phyloP scores from a whole-genome alignment of 2,329 filamentous ascomycete species.

The Trichoderma cornu-damae region DNA sequence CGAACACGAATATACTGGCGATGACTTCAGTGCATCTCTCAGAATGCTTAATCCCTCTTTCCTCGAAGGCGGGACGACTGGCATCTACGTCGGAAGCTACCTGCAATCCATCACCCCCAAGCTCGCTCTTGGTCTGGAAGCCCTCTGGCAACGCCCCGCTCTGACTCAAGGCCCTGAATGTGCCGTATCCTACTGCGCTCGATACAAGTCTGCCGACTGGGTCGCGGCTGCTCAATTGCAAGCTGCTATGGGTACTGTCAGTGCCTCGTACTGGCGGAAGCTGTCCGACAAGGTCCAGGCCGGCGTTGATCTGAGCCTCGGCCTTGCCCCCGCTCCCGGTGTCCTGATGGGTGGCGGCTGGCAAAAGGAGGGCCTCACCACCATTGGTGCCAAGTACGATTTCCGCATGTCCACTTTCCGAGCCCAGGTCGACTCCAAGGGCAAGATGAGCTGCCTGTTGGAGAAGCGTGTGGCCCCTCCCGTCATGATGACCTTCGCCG shows the following conservation, averaged over 20 bases:
- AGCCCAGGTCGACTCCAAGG: conserved; percentile 90
- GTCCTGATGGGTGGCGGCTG: conserved; percentile 70
- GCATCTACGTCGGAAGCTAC: conserved; percentile 94
- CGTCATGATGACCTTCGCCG: conserved; percentile 89
- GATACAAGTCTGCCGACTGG: conserved; percentile 91
- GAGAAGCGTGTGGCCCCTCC: conserved; percentile 95
- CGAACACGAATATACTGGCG: conserved; percentile 91
- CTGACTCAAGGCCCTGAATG: conserved; percentile 86
- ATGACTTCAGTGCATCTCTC: conserved; percentile 86
- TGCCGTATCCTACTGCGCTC: conserved; percentile 80
- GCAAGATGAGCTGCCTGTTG: conserved; percentile 85
- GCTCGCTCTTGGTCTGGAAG: conserved; percentile 83
- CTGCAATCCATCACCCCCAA: conserved; percentile 86
- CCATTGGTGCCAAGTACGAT: conserved; percentile 94
- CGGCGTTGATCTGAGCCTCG: conserved; percentile 88
- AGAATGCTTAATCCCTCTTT: conserved; percentile 95
- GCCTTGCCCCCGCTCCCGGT: conserved; percentile 62
- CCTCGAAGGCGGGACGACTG: conserved; percentile 86
- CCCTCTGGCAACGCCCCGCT: conserved; percentile 85
- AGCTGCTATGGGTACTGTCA: conserved; percentile 74
- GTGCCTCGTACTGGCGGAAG: conserved; percentile 88
- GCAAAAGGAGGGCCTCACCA: conserved; percentile 82
- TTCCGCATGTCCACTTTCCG: conserved; percentile 94
- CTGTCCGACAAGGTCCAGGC: conserved; percentile 94
- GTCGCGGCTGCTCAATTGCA: conserved; percentile 86